Evolutionary conservation across 1,139 yeast genomes (phyloP), one percentile per base, ranked within the genome.

Genomic region (Candida neerlandica): DNA sequence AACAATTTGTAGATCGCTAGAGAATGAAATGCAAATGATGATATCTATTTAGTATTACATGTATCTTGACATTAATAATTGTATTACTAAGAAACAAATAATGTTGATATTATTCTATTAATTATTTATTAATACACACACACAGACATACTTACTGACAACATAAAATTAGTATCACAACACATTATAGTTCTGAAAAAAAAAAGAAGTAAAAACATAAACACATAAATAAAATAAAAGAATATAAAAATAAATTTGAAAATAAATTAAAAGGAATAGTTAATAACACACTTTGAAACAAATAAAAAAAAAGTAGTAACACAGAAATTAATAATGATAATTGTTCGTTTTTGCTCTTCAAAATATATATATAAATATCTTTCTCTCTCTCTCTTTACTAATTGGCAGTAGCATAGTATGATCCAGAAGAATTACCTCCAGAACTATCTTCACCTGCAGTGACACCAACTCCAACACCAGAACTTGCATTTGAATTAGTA

Each of bases 261-360:
- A 35, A 18, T 12, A 19, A 35, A 18, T 11, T 11, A 40, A 16
- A 15, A 27, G 9, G 15, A 21, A 39, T 12, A 26, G 29, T n/a
- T n/a, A 23, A 23, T 41, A 19, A 23, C 33, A 41, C 38, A 41
- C 37, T 23, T 29, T 41, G 41, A 39, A 35, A 35, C n/a, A 35
- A 38, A 35, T 18, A 35, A 38, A 19, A 33, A 18, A 33, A 33
- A 33, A 33, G 11, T 21, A 41, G 12, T 12, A 7, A 41, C n/a
- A 41, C 37, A 27, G 19, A 42, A 12, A 19, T 19, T 9, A 38
- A 38, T 7, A 15, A 35, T 6, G 9, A 35, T 2, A n/a, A n/a
- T n/a, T n/a, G n/a, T n/a, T n/a, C n/a, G n/a, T n/a, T n/a, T n/a
- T n/a, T n/a, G n/a, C n/a, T n/a, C n/a, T n/a, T n/a, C n/a, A n/a